Evolutionary conservation across 2,329 filamentous ascomycete genomes (phyloP), one percentile per base, ranked within the genome.

Genomic region (Thermomyces lanuginosus): DNA sequence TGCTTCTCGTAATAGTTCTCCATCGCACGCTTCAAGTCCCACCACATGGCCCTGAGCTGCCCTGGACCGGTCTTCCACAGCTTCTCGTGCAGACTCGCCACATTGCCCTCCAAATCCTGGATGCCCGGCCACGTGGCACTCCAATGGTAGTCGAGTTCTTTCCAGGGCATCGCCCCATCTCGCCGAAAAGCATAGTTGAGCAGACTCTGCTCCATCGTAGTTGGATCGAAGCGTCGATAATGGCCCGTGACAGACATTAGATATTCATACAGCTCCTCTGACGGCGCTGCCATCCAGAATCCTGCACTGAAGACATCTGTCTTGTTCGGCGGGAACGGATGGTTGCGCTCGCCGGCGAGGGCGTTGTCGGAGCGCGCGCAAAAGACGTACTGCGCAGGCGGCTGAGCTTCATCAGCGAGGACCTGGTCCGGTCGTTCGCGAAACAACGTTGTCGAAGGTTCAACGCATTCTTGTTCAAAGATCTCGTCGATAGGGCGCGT

Each of bases 181-280:
- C 46, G 32, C 6, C 56, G 42, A 33, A 57, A 55, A 2, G 53
- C 58, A 34, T 61, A 60, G 36, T 60, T 60, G 10, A 59, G 39
- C 14, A 62, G 37, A 31, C 51, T 51, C 36, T 61, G 58, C 33
- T 60, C 57, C 34, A 53, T 52, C 9, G 46, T 49, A 11, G 41
- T 40, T 0, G 51, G 44, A 21, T 55, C 43, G 34, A 60, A 60
- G 8, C 49, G 45, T 14, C 43, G 40, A n/a, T 41, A 42, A 15
- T 48, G 39, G 8, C 35, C 29, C 29, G 54, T 46, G 14, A 60
- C 40, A n/a, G 39, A 43, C 26, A 53, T 34, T 13, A 58, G 48
- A 32, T 58, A 53, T 2, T 48, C 34, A 35, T 49, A 60, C 3
- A 61, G 32, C 24, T 51, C 41, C 1, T 32, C 29, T 8, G 51